Percentiles rank a stretch among this genome's conserved stretches.
phyloP scores from a whole-genome alignment of 2,329 filamentous ascomycete species.

The Fusarium sp. region DNA sequence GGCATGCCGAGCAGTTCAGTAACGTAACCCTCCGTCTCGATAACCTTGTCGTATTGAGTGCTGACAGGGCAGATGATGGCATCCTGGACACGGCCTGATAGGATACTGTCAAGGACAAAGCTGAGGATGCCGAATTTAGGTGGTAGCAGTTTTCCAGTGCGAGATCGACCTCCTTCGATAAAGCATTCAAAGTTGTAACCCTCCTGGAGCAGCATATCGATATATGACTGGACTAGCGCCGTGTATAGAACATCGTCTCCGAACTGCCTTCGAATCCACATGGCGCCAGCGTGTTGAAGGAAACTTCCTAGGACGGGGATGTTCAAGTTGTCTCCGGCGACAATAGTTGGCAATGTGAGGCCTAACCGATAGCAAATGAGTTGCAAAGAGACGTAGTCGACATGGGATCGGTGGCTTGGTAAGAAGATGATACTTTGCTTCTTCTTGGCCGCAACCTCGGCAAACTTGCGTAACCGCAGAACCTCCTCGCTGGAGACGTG shows the following conservation, averaged over 20 bases:
- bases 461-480: conserved; percentile 81
- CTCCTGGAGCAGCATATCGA: conserved; percentile 89
- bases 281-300: conserved; percentile 93
- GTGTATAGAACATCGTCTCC: conserved; percentile 91
- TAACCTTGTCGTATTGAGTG: conserved; percentile 98
- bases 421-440: conserved; percentile 97
- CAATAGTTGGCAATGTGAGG: conserved; percentile 87
- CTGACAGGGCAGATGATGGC: conserved; percentile 95
- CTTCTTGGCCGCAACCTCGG: conserved; percentile 82
- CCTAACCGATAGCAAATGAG: conserved; percentile 95
- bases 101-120: conserved; percentile 89
- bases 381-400: conserved; percentile 95
- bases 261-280: conserved; percentile 95
- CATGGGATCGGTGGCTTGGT: conserved; percentile 92
- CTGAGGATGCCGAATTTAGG: conserved; percentile 96
- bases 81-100: conserved; percentile 89
- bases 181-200: conserved; percentile 98
- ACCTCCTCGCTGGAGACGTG: conserved; percentile 97
- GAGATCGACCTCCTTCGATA: conserved; percentile 91
- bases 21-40: conserved; percentile 97
- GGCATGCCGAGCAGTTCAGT: conserved; percentile 92
- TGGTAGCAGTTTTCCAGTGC: conserved; percentile 91
- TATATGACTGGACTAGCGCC: conserved; percentile 94
- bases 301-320: conserved; percentile 91
- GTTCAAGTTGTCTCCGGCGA: conserved; percentile 96